A percentile compares a stretch with the other conserved stretches of the same genome.
Conservation (phyloP, 2,329 filamentous ascomycete genomes). For the Sporothrix protearum region DNA sequence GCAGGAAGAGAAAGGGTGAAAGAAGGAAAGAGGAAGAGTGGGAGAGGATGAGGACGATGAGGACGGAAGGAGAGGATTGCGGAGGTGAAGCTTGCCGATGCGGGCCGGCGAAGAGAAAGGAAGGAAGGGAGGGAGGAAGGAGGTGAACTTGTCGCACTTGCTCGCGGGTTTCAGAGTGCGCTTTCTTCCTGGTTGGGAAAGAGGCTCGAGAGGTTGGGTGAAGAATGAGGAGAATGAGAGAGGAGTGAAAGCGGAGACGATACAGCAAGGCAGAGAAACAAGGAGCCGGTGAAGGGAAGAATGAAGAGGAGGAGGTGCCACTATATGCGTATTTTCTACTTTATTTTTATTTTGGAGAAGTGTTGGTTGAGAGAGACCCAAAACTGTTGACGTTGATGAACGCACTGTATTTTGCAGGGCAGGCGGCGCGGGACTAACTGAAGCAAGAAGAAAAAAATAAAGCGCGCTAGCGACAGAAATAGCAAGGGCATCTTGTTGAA, state of each 20-base stretch:
- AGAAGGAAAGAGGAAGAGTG: neutral
- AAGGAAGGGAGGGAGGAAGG: neutral
- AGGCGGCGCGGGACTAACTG: constrained; percentile 3
- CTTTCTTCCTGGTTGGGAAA: neutral
- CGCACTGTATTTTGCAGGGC: constrained; percentile 1
- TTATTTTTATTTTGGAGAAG: neutral
- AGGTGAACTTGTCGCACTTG: constrained; percentile 3
- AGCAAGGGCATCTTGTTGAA: constrained; percentile 4
- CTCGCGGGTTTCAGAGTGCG: constrained; percentile 1
- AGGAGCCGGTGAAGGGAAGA: constrained; percentile 5
- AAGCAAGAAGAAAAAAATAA: constrained; percentile 12
- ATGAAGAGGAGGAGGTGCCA: neutral
- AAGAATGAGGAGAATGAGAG: too few species aligned
- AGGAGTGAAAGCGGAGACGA: neutral
- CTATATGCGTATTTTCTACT: constrained; percentile 7
- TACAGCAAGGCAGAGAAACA: neutral
- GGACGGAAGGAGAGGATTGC: neutral
- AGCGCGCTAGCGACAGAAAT: neutral
- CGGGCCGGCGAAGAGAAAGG: neutral
- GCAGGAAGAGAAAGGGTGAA: neutral
- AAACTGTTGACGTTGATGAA: constrained; percentile 22
- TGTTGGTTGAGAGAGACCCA: neutral
- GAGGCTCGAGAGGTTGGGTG: neutral
- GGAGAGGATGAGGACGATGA: neutral
- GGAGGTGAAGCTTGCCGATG: constrained; percentile 10